These are phyloP conservation scores for Prunus mume DNA, from an alignment of 306 rosid genomes.

Conservation along the genomic window DNA sequence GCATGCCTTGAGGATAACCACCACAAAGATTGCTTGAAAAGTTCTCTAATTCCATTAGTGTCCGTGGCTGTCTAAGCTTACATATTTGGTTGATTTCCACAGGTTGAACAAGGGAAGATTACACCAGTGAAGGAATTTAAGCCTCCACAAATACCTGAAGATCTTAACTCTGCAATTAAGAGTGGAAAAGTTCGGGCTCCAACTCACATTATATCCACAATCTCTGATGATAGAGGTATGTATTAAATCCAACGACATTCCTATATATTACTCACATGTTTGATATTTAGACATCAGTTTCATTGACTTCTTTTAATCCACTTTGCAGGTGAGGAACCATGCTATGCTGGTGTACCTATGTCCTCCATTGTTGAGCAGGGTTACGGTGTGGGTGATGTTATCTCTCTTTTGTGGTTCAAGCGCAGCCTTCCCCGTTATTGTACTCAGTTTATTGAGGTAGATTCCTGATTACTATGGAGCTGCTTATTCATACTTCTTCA, in stretches of 20 bases:
- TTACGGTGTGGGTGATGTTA: slow-evolving; percentile 89
- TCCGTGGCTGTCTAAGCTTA: background rate
- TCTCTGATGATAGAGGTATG: slow-evolving; percentile 96
- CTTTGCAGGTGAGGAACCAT: slow-evolving; percentile 90
- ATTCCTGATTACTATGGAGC: slow-evolving; percentile 19
- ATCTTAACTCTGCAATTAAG: slow-evolving; percentile 76
- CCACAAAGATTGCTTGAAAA: background rate
- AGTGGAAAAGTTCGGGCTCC: slow-evolving; percentile 99
- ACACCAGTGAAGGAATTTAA: slow-evolving; percentile 72
- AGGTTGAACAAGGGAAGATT: slow-evolving; percentile 75
- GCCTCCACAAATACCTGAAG: slow-evolving; percentile 98
- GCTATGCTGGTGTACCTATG: slow-evolving; percentile 99
- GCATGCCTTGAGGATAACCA: slow-evolving; percentile 15
- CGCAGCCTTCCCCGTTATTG: slow-evolving; percentile 99
- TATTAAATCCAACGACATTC: slow-evolving; percentile 10
- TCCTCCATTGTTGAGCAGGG: slow-evolving; percentile 95
- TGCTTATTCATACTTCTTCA: background rate
- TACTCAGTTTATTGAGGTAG: slow-evolving; percentile 91
- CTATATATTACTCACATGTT: background rate
- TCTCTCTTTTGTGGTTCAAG: slow-evolving; percentile 95
- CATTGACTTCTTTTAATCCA: slow-evolving; percentile 25
- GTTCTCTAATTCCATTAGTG: background rate
- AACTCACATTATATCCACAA: slow-evolving; percentile 95
- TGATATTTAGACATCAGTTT: slow-evolving; percentile 14
- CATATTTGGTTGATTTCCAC: slow-evolving; percentile 18